A percentile compares a stretch with the other conserved stretches of the same genome.
Evolutionary conservation across 2,329 filamentous ascomycete genomes (phyloP).

Genomic region (Coniochaeta pulveracea): DNA sequence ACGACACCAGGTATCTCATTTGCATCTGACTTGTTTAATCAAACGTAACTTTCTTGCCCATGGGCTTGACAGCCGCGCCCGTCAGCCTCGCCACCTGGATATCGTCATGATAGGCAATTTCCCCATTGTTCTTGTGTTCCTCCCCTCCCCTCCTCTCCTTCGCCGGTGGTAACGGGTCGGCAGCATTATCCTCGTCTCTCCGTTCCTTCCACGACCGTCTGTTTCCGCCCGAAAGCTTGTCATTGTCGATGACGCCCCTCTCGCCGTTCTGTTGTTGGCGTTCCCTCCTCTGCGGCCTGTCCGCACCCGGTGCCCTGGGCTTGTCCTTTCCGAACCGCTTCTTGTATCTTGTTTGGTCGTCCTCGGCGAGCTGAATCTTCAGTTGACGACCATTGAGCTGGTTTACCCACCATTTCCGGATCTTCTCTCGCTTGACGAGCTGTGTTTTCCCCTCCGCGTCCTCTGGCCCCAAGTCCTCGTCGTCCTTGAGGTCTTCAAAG

Average conservation of each 20-base stretch:
- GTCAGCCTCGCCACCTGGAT: slow-evolving; percentile 53
- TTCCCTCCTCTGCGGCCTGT: slow-evolving; percentile 11
- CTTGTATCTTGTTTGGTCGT: slow-evolving; percentile 79
- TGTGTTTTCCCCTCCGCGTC: slow-evolving; percentile 4
- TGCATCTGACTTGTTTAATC: too few relatives aligned
- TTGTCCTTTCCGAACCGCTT: slow-evolving; percentile 80
- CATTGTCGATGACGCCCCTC: too few relatives aligned
- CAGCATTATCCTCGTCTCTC: slow-evolving; percentile 2
- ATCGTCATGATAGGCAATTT: slow-evolving; percentile 30
- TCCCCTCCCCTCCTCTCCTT: slow-evolving; percentile 14
- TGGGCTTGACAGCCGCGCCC: slow-evolving; percentile 65
- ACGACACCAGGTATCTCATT: too few relatives aligned
- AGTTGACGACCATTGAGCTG: slow-evolving; percentile 68
- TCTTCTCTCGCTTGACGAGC: slow-evolving; percentile 40
- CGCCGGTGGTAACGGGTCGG: neutral
- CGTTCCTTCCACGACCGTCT: slow-evolving; percentile 2
- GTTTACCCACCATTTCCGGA: slow-evolving; percentile 74
- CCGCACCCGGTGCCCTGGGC: slow-evolving; percentile 13
- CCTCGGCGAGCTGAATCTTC: slow-evolving; percentile 88
- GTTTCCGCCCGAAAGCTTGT: too few relatives aligned
- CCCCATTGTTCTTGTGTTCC: slow-evolving; percentile 7
- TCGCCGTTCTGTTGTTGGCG: neutral
- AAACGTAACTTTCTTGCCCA: slow-evolving; percentile 76
- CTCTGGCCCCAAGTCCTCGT: slow-evolving; percentile 16
- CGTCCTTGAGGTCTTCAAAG: slow-evolving; percentile 28